Conservation (phyloP, 495 filamentous ascomycete genomes). For the Penicillium riverlandense region DNA sequence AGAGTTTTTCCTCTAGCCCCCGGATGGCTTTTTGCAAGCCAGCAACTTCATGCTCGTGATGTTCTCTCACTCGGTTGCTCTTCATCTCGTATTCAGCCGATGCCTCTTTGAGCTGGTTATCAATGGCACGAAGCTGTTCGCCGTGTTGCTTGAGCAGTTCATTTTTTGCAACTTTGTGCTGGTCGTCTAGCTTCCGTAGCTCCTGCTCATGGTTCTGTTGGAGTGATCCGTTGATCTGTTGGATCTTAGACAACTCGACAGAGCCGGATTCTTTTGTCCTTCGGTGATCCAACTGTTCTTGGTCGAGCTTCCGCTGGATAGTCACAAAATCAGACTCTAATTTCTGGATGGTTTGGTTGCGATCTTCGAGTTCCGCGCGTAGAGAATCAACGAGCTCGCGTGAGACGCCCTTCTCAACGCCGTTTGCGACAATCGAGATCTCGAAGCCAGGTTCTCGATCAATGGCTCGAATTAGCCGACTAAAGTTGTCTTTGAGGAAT, state of each 20-base stretch:
- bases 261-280: conserved; percentile 60
- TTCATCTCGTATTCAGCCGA: conserved; percentile 45
- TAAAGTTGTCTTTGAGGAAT: conserved; percentile 94
- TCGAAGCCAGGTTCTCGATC: conserved; percentile 88
- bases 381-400: conserved; percentile 78
- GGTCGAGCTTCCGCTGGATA: conserved; percentile 63
- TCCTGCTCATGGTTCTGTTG: conserved; percentile 64
- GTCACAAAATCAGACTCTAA: conserved; percentile 58
- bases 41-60: conserved; percentile 55
- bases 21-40: conserved; percentile 52
- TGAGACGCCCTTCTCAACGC: conserved; percentile 75
- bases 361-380: conserved; percentile 67
- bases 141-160: conserved; percentile 41
- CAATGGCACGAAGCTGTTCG: conserved; percentile 41
- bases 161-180: conserved; percentile 44
- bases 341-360: conserved; percentile 59
- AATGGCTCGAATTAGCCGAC: conserved; percentile 74
- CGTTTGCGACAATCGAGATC: conserved; percentile 68
- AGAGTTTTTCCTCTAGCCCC: conserved; percentile 47
- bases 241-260: conserved; percentile 58
- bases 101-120: conserved; percentile 39
- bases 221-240: conserved; percentile 62
- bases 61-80: conserved; percentile 35
- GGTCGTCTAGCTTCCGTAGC: conserved; percentile 51
- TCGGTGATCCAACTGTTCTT: conserved; percentile 69